Conservation (phyloP, 1,284 basidiomycete genomes). For the Ustilago bromivora region DNA sequence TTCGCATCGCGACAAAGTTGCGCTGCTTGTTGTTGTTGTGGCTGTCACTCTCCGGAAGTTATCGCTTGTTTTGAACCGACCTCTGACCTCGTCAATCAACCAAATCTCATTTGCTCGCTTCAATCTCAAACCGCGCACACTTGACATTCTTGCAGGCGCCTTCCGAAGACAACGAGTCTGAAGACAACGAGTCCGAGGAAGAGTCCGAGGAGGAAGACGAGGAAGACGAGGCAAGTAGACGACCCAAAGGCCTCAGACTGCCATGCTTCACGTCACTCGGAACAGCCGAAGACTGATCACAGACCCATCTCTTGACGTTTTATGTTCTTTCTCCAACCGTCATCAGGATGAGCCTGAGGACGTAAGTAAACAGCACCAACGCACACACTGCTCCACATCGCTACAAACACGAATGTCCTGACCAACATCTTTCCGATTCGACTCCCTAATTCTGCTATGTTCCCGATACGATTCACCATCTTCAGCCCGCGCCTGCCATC, state of each 20-base stretch:
- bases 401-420: not conserved
- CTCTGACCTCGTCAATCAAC: constrained; percentile 10
- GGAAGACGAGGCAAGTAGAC: constrained; percentile 24
- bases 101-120: constrained; percentile 3
- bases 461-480: not conserved
- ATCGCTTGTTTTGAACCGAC: not conserved
- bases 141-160: constrained; percentile 27
- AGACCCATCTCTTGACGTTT: not conserved
- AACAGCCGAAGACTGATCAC: not conserved
- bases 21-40: constrained; percentile 6
- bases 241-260: not conserved
- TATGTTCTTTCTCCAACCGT: not conserved
- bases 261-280: not conserved
- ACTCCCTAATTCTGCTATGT: not conserved
- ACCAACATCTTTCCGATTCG: not conserved
- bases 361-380: constrained; percentile 47
- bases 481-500: constrained; percentile 55
- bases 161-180: constrained; percentile 41
- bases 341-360: constrained; percentile 64
- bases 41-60: not conserved
- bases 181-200: constrained; percentile 57
- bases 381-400: not conserved
- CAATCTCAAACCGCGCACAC: not conserved
- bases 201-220: constrained; percentile 52
- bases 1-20: not conserved